Evolutionary conservation across 2,329 filamentous ascomycete species (phyloP), one percentile per base, ranked within the genome.

Genomic region (Aspergillus ibericus): DNA sequence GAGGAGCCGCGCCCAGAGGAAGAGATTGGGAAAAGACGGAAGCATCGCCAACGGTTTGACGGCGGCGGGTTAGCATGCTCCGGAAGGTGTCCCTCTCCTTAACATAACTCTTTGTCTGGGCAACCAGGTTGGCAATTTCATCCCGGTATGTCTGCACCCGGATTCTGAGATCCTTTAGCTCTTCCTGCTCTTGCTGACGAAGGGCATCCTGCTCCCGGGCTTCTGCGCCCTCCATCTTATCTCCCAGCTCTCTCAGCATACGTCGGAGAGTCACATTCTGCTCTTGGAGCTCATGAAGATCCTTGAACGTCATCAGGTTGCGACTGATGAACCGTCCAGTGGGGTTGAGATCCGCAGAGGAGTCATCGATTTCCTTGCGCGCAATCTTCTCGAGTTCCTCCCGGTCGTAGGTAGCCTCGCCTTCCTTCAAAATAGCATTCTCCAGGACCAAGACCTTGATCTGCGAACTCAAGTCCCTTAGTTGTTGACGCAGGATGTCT

Each of bases 51-150:
- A 70, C 81, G 72, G 77, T 87, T 75, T 86, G 84, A 16, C 86
- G 85, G 58, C 87, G 83, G 62, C 95, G 90, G 65, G 93, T 90
- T 29, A 97, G 84, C 81, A 98, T 93, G 53, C 93, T 92, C 20
- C 93, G 88, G 87, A 97, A 98, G 86, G 97, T 97, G 72, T 99
- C 93, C 62, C 95, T 88, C 78, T 99, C 95, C 68, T 92, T 91
- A 72, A 95, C 92, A 74, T 96, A 96, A 73, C 91, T 96, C 79
- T 96, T 91, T 63, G 92, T 90, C 58, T 93, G 91, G 29, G 89
- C 87, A 44, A 89, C 86, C 64, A 96, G 88, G 12, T 90, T 90
- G 65, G 88, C 86, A 53, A 96, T 86, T 72, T 97, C 92, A 63
- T 97, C 93, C 59, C 91, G 87, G 74, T 88, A 93, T 74, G 89